Evolutionary conservation across 2,329 filamentous ascomycete genomes (phyloP).

Genomic region (Lanzia echinophila): DNA sequence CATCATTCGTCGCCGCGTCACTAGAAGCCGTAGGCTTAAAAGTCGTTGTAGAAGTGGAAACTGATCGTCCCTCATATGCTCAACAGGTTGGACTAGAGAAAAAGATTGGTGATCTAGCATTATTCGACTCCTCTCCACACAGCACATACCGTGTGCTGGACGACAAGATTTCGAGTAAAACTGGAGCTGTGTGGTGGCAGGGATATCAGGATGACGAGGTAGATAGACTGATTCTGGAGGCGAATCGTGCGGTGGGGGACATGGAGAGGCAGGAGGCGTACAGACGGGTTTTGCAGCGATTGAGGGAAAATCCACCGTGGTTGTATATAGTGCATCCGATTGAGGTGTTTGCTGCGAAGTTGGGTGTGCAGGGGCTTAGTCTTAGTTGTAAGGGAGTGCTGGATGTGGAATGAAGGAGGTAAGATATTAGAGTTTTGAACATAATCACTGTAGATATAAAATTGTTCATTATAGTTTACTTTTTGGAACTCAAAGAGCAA

Average conservation of each 20-base stretch:
- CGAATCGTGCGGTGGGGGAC: neutral
- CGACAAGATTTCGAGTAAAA: neutral
- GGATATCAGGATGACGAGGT: neutral
- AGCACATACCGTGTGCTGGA: neutral
- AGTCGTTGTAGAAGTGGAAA: neutral
- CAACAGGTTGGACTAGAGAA: neutral
- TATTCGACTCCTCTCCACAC: neutral
- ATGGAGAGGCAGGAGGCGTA: neutral
- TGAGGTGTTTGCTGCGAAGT: neutral
- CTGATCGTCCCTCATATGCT: neutral
- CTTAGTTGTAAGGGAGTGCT: neutral
- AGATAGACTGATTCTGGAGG: neutral
- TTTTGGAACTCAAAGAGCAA: no score
- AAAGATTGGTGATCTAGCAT: neutral
- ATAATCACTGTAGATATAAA: no score
- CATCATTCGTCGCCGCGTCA: neutral
- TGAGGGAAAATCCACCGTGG: neutral
- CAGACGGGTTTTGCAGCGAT: neutral
- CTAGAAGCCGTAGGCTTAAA: neutral
- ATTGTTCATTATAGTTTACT: no score
- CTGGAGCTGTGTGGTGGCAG: neutral
- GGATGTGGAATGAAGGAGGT: neutral
- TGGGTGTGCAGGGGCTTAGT: neutral
- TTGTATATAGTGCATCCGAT: neutral
- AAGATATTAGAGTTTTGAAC: no score